Percentiles rank a stretch among this genome's conserved stretches.
Conservation (phyloP, 306 rosid species). For the Hippophae tibetana region DNA sequence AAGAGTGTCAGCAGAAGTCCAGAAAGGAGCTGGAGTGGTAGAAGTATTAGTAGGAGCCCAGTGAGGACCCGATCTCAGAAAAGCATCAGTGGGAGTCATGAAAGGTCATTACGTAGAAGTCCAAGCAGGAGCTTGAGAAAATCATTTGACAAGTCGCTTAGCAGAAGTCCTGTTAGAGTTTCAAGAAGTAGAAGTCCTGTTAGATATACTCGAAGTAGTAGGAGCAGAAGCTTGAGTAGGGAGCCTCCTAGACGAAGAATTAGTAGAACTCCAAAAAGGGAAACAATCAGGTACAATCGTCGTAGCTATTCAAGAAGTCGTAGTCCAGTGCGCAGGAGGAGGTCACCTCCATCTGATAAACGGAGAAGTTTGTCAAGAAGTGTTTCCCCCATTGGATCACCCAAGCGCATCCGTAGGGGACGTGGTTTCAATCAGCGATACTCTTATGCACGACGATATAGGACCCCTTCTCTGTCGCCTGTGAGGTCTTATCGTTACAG, state of each 20-base stretch:
- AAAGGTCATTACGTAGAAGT: slow-evolving; percentile 29
- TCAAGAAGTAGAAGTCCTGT: slow-evolving; percentile 72
- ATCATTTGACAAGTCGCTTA: slow-evolving; percentile 35
- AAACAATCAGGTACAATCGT: slow-evolving; percentile 41
- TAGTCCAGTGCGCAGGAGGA: slow-evolving; percentile 60
- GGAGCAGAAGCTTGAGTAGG: slow-evolving; percentile 79
- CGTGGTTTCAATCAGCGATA: slow-evolving; percentile 91
- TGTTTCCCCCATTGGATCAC: slow-evolving; percentile 72
- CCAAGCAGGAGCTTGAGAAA: slow-evolving; percentile 53
- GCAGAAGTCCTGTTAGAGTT: slow-evolving; percentile 15
- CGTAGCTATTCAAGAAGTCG: slow-evolving; percentile 82
- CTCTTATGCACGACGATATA: slow-evolving; percentile 87
- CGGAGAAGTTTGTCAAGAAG: slow-evolving; percentile 78
- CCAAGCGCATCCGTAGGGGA: slow-evolving; percentile 90
- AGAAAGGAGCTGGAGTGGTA: slow-evolving; percentile 30
- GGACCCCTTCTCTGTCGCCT: slow-evolving; percentile 87
- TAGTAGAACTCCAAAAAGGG: slow-evolving; percentile 65
- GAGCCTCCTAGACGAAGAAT: slow-evolving; percentile 46
- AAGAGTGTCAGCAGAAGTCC: slow-evolving; percentile 40
- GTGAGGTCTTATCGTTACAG: slow-evolving; percentile 74
- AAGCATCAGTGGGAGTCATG: slow-evolving; percentile 41
- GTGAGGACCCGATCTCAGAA: slow-evolving; percentile 23
- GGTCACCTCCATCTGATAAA: slow-evolving; percentile 55
- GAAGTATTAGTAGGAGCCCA: slow-evolving; percentile 52
- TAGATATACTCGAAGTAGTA: slow-evolving; percentile 57